Base-by-base conservation (phyloP, 176 grass and related monocot species). In the Triticum dicoccoides region DNA sequence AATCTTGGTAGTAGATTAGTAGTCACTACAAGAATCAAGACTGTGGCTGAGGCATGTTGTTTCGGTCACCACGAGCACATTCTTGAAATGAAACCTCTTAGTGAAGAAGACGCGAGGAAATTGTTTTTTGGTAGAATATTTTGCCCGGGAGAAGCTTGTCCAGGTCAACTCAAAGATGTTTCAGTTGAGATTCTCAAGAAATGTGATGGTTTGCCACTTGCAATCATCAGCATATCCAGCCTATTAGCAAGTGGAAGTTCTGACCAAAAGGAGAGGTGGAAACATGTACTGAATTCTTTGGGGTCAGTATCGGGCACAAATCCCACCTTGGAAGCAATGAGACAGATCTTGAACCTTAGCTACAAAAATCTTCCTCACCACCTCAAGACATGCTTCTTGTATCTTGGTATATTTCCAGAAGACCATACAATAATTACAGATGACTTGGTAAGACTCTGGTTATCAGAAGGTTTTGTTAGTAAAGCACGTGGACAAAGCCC, bases 1-100 rank as follows among this genome's bases (percentile, higher is more conserved):
- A 25, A 73, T 42, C 69, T 44, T 73, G 37, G 69, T n/a, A 73
- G 69, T 73, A 73, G 69, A 44, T 73, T 73, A 73, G 44, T 73
- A 73, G 21, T 73, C 25, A 73, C 69, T 73, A 73, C 69, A 73
- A 24, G 69, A 14, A 73, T 73, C 38, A 73, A 25, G 69, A 44
- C 2, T 24, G 5, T 73, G 38, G 69, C 21, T 14, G 21, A 42
- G 69, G 21, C 69, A 44, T 73, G 69, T 24, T 71, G 17, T 70
- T 73, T 8, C 23, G 21, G 69, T 25, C 69, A 14, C 21, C 69
- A 24, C 5, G 38, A 73, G 38, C 37, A 25, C 37, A 73, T 44
- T 42, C 38, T 73, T 8, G 69, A 73, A 73, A 73, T 73, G 69
- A 24, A 73, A 73, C 37, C 69, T 44, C 69, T 73, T 42, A 73